phyloP scores from a whole-genome alignment of 495 filamentous ascomycete species.

The Lepraria neglecta region DNA sequence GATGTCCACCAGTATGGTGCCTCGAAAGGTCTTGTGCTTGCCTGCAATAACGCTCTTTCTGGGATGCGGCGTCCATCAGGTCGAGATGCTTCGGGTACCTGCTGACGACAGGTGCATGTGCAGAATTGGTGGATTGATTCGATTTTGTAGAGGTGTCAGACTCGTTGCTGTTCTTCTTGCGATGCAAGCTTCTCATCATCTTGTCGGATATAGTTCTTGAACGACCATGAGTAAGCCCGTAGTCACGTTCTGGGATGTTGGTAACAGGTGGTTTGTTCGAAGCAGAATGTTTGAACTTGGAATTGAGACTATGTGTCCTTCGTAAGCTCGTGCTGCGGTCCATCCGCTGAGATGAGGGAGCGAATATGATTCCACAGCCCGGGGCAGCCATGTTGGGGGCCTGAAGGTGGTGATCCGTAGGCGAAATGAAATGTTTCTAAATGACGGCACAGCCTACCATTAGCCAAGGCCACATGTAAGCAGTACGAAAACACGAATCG shows the following conservation, averaged over 20 bases:
- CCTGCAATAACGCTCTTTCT: constrained; percentile 16
- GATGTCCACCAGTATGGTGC: constrained; percentile 9
- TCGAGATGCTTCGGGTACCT: constrained; percentile 26
- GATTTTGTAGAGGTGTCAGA: constrained; percentile 11
- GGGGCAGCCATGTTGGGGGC: constrained; percentile 25
- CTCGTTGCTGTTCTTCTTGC: constrained; percentile 26
- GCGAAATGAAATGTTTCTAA: constrained; percentile 22
- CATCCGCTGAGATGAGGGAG: constrained; percentile 15
- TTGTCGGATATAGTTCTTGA: constrained; percentile 22
- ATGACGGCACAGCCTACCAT: constrained; percentile 26
- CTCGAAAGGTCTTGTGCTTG: constrained; percentile 13
- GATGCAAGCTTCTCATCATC: constrained; percentile 27
- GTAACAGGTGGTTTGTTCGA: constrained; percentile 19
- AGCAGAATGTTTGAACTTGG: constrained; percentile 18
- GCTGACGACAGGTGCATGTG: constrained; percentile 8
- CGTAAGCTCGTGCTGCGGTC: constrained; percentile 27
- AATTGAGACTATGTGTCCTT: constrained; percentile 22
- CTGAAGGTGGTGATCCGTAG: constrained; percentile 2
- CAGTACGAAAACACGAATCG: not conserved
- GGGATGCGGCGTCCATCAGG: constrained; percentile 25
- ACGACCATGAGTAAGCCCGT: constrained; percentile 14
- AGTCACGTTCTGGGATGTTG: constrained; percentile 6
- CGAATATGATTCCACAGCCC: constrained; percentile 26
- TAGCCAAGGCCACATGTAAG: not conserved
- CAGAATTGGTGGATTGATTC: constrained; percentile 16